Evolutionary conservation across 805 yeast genomes (phyloP), one percentile per base, ranked within the genome.

Genomic region (Candida sphagnicola): DNA sequence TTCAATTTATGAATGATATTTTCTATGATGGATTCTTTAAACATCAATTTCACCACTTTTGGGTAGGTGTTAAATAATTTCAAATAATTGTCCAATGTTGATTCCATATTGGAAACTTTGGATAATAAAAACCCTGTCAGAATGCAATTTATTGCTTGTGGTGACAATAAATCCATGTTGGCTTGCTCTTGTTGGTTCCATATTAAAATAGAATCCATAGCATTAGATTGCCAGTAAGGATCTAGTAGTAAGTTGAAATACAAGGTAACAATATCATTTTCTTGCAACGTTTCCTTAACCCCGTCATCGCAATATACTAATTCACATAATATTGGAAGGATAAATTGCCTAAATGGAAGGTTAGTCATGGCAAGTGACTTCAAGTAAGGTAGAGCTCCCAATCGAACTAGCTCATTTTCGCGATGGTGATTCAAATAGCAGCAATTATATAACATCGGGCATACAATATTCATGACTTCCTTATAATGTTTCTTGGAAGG

Each of bases 211-310:
- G 80, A 70, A 19, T 77, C 80, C 43, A 75, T 60, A 2, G 80
- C 76, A 49, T 72, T 74, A 14, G 73, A 69, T 51, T 75, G 79
- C 81, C 82, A 77, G 46, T 76, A 75, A 0, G 77, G 71, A 47
- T 78, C 80, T 8, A 64, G 46, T 3, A 75, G 49, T 12, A 77
- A 57, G 12, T 57, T 53, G 26, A 65, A 57, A 41, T 76, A 69
- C 1, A 60, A 61, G 3, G 57, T 49, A 18, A 74, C 49, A 4
- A 72, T 66, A 17, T 65, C 64, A 38, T 65, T 47, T 31, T 56
- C 58, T 50, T 63, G 48, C 28, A 77, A 54, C 6, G 52, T 54
- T 5, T 47, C 47, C 39, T 75, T 54, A 13, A 74, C 72, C 15
- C 50, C 50, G 2, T 56, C 53, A 18, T 63, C 68, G 37, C 78